Evolutionary conservation across 1,139 yeast genomes (phyloP), one percentile per base, ranked within the genome.

Genomic region (Yamadazyma siamensis): DNA sequence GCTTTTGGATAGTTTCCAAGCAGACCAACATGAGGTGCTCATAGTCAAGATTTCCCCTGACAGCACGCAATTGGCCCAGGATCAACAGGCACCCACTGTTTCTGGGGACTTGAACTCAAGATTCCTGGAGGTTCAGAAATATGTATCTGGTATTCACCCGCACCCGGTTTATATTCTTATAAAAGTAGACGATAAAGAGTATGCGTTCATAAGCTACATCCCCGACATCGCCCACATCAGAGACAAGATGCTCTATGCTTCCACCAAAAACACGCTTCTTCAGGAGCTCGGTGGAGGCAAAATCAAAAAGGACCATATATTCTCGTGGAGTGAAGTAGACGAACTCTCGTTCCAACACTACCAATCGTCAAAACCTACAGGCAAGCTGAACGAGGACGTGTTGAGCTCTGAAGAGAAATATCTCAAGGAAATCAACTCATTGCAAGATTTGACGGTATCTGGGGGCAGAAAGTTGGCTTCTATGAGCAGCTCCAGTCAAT

Each of bases 241-340:
- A 37, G 73, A 76, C 36, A 91, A 91, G 54, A 91, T 91, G 97
- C 68, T 91, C 33, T 94, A 89, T 56, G 97, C 98, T 3, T 83
- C 96, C 3, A 80, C 94, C 13, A 86, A 86, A 42, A 81, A 77
- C 50, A 78, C 94, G 1, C 59, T 91, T 28, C 59, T 84, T 31
- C 75, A 83, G 40, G 80, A 81, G 39, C 65, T 91, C 31, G 94
- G 94, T 2, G 60, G 82, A 5, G 78, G 75, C 41, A 61, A 69
- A 32, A 78, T 88, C 49, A 61, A 70, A 20, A 71, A 77, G 29
- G 56, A 59, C 22, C 49, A 75, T 53, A 46, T 58, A 51, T 45
- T 79, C 61, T 65, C 77, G 59, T 71, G 85, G 79, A 49, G 80
- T 51, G 56, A 61, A 55, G 38, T 67, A 15, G 74, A 67, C 8